Percentiles rank a stretch among this genome's conserved stretches.
phyloP scores from a whole-genome alignment of 2,329 filamentous ascomycete genomes.

The Berkeleyomyces rouxiae region DNA sequence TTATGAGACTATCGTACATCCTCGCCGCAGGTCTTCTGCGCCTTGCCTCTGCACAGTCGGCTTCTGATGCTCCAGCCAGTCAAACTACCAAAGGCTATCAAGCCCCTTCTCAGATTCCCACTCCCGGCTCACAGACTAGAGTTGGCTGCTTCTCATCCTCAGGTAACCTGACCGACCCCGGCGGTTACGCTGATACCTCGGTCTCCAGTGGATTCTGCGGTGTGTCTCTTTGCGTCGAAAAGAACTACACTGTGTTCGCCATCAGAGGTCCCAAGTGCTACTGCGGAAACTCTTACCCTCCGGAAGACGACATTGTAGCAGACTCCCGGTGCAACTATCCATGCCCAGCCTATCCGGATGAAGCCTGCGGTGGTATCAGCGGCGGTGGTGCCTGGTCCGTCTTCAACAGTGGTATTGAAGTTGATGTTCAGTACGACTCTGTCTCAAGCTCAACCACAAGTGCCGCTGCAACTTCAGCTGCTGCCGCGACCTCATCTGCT shows the following conservation, averaged over 20 bases:
- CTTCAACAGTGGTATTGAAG: conserved; percentile 33
- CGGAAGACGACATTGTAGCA: conserved; percentile 33
- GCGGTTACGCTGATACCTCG: conserved; percentile 14
- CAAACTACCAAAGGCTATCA: conserved; percentile 19
- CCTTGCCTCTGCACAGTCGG: neutral
- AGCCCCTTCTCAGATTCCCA: conserved; percentile 23
- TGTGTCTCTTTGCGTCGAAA: conserved; percentile 22
- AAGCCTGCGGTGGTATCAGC: conserved; percentile 39
- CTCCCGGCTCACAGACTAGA: conserved; percentile 23
- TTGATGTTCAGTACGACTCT: conserved; percentile 22
- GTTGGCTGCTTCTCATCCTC: conserved; percentile 35
- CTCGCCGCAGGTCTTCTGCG: neutral
- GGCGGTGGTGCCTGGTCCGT: conserved; percentile 24
- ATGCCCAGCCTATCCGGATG: conserved; percentile 45
- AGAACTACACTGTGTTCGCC: conserved; percentile 41
- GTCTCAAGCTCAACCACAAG: conserved; percentile 17
- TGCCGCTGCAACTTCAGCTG: conserved; percentile 15
- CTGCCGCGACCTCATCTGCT: conserved; percentile 17
- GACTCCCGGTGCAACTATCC: conserved; percentile 44
- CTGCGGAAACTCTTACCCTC: conserved; percentile 56
- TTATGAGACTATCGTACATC: conserved; percentile 12
- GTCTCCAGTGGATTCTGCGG: conserved; percentile 29
- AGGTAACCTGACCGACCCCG: conserved; percentile 24
- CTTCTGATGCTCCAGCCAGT: neutral
- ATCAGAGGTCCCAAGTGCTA: conserved; percentile 49